A percentile compares a stretch with the other conserved stretches of the same genome.
These are phyloP conservation scores for Nothophaeocryptopus gaeumannii DNA, from an alignment of 2,329 filamentous ascomycete genomes.

Conservation along the genomic window DNA sequence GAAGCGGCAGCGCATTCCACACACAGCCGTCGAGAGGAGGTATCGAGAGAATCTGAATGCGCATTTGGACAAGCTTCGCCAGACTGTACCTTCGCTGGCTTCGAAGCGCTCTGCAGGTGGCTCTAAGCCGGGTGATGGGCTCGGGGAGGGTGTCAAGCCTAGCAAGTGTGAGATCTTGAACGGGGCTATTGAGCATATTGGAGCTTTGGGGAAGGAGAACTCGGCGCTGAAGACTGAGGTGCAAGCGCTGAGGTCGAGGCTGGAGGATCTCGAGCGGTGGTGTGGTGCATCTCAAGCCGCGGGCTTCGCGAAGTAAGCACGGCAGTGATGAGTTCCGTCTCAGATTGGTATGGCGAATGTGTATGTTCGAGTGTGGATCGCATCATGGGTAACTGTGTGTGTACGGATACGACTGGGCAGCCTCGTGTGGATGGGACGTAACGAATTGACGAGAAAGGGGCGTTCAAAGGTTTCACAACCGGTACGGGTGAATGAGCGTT, in stretches of 20 bases:
- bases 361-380: too few relatives aligned
- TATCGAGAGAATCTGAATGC: constrained; percentile 39
- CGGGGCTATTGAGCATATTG: constrained; percentile 36
- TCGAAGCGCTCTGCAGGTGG: constrained; percentile 20
- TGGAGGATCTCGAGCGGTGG: constrained; percentile 32
- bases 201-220: constrained; percentile 30
- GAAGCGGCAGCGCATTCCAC: constrained; percentile 37
- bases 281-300: constrained; percentile 8
- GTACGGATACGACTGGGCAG: too few relatives aligned
- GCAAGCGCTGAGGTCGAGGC: constrained; percentile 25
- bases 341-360: too few relatives aligned
- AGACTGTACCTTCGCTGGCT: constrained; percentile 32
- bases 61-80: constrained; percentile 35
- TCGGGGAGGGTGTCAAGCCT: constrained; percentile 31
- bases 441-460: too few relatives aligned
- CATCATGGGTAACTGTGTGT: too few relatives aligned
- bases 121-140: constrained; percentile 18
- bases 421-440: too few relatives aligned
- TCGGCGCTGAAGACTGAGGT: constrained; percentile 27
- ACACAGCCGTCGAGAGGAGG: constrained; percentile 37
- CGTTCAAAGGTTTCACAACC: too few relatives aligned
- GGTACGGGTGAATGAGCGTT: too few relatives aligned
- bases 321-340: background rate
- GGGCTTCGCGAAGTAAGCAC: constrained; percentile 13
- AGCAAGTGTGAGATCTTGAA: constrained; percentile 39